Conservation (phyloP, 2,329 filamentous ascomycete species). For the Colletotrichum chrysophilum region DNA sequence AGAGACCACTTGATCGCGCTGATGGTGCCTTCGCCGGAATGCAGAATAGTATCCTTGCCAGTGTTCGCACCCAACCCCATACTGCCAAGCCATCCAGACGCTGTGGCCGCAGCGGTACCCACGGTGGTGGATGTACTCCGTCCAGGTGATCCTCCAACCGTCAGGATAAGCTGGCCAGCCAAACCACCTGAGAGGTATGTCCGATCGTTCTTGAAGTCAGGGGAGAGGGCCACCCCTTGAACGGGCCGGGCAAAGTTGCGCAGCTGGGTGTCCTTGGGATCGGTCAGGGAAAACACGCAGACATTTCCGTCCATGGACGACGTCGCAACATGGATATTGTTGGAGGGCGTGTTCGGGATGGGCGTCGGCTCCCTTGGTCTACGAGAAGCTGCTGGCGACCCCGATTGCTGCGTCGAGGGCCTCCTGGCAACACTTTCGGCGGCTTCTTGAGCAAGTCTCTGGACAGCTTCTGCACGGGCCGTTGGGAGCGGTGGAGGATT, state of each 20-base stretch:
- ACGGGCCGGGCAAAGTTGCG: constrained; percentile 94
- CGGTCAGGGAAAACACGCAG: constrained; percentile 85
- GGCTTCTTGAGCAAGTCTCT: constrained; percentile 40
- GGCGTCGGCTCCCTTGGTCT: constrained; percentile 55
- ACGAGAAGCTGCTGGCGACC: constrained; percentile 56
- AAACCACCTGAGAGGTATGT: constrained; percentile 91
- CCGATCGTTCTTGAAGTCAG: constrained; percentile 88
- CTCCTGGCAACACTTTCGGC: constrained; percentile 34
- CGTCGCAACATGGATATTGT: constrained; percentile 91
- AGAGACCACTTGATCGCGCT: constrained; percentile 94
- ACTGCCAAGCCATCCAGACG: constrained; percentile 89
- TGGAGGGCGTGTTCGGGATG: constrained; percentile 79
- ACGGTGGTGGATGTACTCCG: constrained; percentile 88
- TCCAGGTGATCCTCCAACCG: constrained; percentile 79
- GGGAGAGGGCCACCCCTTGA: constrained; percentile 91
- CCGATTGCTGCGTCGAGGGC: constrained; percentile 33
- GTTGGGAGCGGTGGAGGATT: constrained; percentile 65
- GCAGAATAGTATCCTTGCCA: constrained; percentile 85
- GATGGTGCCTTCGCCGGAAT: constrained; percentile 91
- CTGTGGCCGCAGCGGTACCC: constrained; percentile 79
- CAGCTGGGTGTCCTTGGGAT: constrained; percentile 87
- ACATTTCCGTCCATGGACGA: constrained; percentile 96
- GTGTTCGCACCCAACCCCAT: constrained; percentile 81
- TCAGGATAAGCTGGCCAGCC: constrained; percentile 86
- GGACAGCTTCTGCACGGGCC: constrained; percentile 44